A percentile compares a stretch with the other conserved stretches of the same genome.
Conservation (phyloP, 1,139 yeast genomes). For the Yamadazyma siamensis region DNA sequence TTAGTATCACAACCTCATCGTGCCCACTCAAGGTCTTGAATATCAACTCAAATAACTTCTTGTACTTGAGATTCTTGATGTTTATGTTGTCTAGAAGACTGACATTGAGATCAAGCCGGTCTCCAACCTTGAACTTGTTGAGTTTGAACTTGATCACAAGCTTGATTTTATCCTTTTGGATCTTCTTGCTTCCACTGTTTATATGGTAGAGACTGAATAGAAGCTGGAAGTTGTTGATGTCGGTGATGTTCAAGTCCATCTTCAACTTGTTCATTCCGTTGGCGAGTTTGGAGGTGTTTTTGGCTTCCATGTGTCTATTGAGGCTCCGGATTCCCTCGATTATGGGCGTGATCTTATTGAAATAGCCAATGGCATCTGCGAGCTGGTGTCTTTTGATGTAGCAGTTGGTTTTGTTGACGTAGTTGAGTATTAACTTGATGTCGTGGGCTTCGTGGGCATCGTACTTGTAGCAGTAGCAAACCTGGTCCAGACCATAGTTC, state of each 20-base stretch:
- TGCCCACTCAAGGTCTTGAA: conserved; percentile 31
- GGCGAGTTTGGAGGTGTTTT: conserved; percentile 16
- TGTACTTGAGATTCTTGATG: conserved; percentile 37
- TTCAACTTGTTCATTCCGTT: conserved; percentile 32
- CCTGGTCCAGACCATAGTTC: conserved; percentile 10
- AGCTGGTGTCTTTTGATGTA: conserved; percentile 18
- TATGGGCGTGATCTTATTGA: conserved; percentile 31
- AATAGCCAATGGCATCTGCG: conserved; percentile 30
- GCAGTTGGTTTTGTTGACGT: conserved; percentile 22
- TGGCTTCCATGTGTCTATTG: conserved; percentile 10
- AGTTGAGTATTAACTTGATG: conserved; percentile 21
- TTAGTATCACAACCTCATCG: conserved; percentile 28
- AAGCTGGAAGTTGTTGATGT: conserved; percentile 32
- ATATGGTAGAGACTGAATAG: conserved; percentile 30
- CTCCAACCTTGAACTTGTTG: conserved; percentile 28
- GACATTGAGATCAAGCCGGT: conserved; percentile 18
- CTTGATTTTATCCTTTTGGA: conserved; percentile 34
- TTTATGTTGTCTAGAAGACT: conserved; percentile 38
- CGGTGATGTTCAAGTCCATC: conserved; percentile 32
- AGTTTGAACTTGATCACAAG: conserved; percentile 29
- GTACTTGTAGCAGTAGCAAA: conserved; percentile 16
- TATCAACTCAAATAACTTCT: conserved; percentile 38
- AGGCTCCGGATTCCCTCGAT: conserved; percentile 21
- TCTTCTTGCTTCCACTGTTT: conserved; percentile 27
- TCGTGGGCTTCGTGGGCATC: conserved; percentile 8